A percentile compares a stretch with the other conserved stretches of the same genome.
Conservation (phyloP, 352 stramenopile species). For the Phytophthora chlamydospora region DNA sequence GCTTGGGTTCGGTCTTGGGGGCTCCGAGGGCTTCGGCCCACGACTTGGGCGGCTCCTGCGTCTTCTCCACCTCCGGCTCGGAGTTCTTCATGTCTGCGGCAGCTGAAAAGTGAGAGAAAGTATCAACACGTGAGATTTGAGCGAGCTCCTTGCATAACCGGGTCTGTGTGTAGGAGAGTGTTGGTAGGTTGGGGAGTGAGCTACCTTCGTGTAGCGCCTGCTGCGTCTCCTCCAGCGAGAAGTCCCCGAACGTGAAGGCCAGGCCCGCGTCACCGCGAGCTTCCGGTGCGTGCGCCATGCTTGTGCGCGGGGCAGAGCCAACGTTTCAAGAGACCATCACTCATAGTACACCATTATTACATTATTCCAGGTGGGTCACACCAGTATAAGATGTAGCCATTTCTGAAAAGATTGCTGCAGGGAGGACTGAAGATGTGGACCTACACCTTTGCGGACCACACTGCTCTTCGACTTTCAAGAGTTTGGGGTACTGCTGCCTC, state of each 20-base stretch:
- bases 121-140: neutral
- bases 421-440: too few relatives aligned
- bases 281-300: conserved; percentile 13
- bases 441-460: too few relatives aligned
- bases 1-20: conserved; percentile 32
- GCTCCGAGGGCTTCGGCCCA: conserved; percentile 65
- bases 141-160: conserved; percentile 2
- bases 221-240: conserved; percentile 72
- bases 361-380: too few relatives aligned
- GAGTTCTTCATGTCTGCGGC: conserved; percentile 25
- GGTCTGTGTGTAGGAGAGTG: conserved; percentile 3
- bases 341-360: too few relatives aligned
- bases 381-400: too few relatives aligned
- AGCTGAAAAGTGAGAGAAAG: conserved; percentile 14
- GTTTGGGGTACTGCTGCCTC: too few relatives aligned
- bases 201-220: conserved; percentile 52
- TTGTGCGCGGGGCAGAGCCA: neutral
- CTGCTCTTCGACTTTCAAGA: too few relatives aligned
- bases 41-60: conserved; percentile 46
- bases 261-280: conserved; percentile 16
- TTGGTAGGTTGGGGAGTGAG: conserved; percentile 1
- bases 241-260: conserved; percentile 82
- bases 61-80: neutral
- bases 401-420: too few relatives aligned
- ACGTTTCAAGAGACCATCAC: conserved; percentile 6